A percentile compares a stretch with the other conserved stretches of the same genome.
Conservation (phyloP, 345 rosid genomes). For the Lepidium didymum region DNA sequence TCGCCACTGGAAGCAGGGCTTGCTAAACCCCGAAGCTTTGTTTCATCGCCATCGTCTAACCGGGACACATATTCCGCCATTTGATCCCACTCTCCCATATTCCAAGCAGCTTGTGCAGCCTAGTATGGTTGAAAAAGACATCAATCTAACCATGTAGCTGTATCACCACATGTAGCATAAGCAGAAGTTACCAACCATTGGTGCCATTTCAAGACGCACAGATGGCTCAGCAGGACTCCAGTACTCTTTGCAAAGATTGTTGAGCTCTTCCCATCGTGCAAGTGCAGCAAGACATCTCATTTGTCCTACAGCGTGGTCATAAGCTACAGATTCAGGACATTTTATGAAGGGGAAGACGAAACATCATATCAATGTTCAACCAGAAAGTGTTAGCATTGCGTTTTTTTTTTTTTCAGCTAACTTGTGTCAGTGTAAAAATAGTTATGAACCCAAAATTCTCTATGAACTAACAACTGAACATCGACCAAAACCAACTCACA, state of each 20-base stretch:
- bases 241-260: conserved; percentile 88
- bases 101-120: conserved; percentile 99
- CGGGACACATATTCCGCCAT: conserved; percentile 97
- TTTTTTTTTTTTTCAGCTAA: not conserved
- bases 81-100: conserved; percentile 99
- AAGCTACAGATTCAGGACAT: conserved; percentile 11
- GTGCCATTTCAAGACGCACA: conserved; percentile 98
- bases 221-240: conserved; percentile 98
- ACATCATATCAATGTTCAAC: conserved; percentile 16
- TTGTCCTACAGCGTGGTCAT: conserved; percentile 48
- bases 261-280: conserved; percentile 98
- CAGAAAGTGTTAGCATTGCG: conserved; percentile 5
- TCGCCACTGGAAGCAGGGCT: conserved; percentile 84
- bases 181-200: conserved; percentile 60
- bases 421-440: not conserved
- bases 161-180: conserved; percentile 5
- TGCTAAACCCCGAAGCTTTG: conserved; percentile 72
- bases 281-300: conserved; percentile 98
- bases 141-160: conserved; percentile 3
- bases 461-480: not conserved
- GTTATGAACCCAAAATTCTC: conserved; percentile 1
- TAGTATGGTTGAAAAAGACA: conserved; percentile 24
- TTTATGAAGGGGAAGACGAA: not conserved
- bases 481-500: not conserved
- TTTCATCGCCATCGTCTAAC: conserved; percentile 94